These are phyloP conservation scores for Colletotrichum karsti DNA, from an alignment of 2,329 filamentous ascomycete species.

Conservation along the genomic window DNA sequence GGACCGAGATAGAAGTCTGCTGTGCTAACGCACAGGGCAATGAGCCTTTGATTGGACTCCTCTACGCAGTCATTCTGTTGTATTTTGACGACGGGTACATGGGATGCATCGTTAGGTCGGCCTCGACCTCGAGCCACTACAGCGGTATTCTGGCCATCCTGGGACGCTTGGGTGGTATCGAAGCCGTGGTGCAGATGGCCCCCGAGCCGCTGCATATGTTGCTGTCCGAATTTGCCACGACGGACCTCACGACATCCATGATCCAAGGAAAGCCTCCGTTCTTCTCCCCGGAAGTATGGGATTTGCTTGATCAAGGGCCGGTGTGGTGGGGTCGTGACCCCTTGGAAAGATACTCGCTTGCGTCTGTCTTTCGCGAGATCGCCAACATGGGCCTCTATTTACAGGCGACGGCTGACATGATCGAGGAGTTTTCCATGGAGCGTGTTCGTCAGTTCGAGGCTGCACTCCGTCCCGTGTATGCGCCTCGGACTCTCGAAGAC, in stretches of 20 bases:
- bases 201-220: conserved; percentile 45
- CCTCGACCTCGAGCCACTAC: conserved; percentile 36
- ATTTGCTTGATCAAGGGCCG: conserved; percentile 45
- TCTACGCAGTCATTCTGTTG: conserved; percentile 51
- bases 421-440: conserved; percentile 37
- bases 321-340: conserved; percentile 52
- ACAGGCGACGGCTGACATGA: conserved; percentile 3
- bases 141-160: conserved; percentile 46
- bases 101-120: conserved; percentile 34
- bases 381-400: conserved; percentile 8
- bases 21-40: conserved; percentile 30
- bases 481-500: conserved; percentile 36
- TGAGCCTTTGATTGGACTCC: conserved; percentile 31
- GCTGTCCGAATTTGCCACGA: conserved; percentile 51
- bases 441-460: conserved; percentile 39
- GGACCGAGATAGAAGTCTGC: conserved; percentile 42
- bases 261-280: conserved; percentile 46
- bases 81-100: conserved; percentile 51
- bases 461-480: conserved; percentile 36
- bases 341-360: conserved; percentile 42
- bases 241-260: conserved; percentile 51
- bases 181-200: conserved; percentile 32
- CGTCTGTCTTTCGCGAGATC: conserved; percentile 42
- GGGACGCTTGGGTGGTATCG: conserved; percentile 39
- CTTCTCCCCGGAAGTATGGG: conserved; percentile 43